Evolutionary conservation across 108 stramenopile genomes (phyloP).

Genomic region (Fistulifera pelliculosa): DNA sequence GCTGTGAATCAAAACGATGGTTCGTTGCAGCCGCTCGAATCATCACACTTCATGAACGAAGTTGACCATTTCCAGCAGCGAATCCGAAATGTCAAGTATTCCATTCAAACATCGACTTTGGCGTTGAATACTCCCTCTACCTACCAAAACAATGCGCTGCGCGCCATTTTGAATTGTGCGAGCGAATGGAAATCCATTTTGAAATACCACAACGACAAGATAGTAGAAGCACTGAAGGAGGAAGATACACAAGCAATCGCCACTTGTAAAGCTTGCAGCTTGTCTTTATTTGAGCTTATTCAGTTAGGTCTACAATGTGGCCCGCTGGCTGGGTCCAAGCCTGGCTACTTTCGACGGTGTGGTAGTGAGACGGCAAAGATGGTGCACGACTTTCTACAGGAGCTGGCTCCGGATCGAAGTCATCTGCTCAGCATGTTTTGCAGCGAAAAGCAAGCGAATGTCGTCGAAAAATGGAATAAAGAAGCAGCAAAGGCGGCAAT

Average conservation of each 20-base stretch:
- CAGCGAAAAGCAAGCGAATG: slow-evolving; percentile 47
- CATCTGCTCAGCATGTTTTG: slow-evolving; percentile 22
- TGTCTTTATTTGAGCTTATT: slow-evolving; percentile 22
- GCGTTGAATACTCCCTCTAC: slow-evolving; percentile 29
- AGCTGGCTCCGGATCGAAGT: slow-evolving; percentile 20
- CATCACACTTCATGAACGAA: slow-evolving; percentile 13
- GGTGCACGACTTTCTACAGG: slow-evolving; percentile 38
- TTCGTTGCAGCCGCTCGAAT: background rate
- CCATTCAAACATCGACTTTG: slow-evolving; percentile 31
- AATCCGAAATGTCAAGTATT: slow-evolving; percentile 35
- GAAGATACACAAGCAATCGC: slow-evolving; percentile 1
- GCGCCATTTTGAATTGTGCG: slow-evolving; percentile 50
- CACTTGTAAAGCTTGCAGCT: background rate
- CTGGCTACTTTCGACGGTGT: slow-evolving; percentile 81
- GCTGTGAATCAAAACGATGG: background rate
- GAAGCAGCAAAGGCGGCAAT: slow-evolving; percentile 48
- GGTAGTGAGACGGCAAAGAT: slow-evolving; percentile 52
- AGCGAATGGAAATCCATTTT: slow-evolving; percentile 61
- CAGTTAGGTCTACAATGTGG: slow-evolving; percentile 67
- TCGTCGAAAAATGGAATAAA: slow-evolving; percentile 43
- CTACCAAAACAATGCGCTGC: slow-evolving; percentile 55
- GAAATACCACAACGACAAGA: slow-evolving; percentile 13
- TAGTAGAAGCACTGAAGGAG: background rate
- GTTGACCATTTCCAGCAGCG: slow-evolving; percentile 39
- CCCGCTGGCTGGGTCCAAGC: slow-evolving; percentile 61